Evolutionary conservation across 371 early-diverging fungal genomes (phyloP).

Genomic region (Choanephora cucurbitarum): DNA sequence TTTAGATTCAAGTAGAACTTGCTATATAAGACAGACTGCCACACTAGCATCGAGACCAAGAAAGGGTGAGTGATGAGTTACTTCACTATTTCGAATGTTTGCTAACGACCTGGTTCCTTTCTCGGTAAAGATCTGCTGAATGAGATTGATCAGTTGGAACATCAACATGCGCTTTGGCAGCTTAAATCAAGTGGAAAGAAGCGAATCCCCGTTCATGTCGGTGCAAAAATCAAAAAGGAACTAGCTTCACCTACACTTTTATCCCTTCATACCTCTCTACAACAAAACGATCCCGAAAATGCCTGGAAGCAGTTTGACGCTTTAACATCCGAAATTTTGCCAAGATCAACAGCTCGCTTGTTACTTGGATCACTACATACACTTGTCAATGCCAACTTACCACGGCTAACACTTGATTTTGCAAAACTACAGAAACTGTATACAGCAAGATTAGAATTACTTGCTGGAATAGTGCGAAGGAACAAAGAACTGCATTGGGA

Average conservation of each 20-base stretch:
- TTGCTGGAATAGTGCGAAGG: constrained; percentile 20
- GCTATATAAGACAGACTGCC: constrained; percentile 22
- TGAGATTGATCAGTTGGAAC: constrained; percentile 15
- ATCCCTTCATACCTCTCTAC: constrained; percentile 25
- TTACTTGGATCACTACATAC: constrained; percentile 24
- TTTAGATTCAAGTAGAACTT: constrained; percentile 11
- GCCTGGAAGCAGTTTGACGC: constrained; percentile 37
- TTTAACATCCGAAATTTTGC: constrained; percentile 1
- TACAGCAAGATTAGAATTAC: constrained; percentile 21
- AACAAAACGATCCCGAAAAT: constrained; percentile 14
- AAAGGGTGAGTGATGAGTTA: constrained; percentile 14
- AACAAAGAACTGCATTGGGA: constrained; percentile 16
- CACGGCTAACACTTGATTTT: constrained; percentile 15
- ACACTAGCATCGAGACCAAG: constrained; percentile 10
- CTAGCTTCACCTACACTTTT: constrained; percentile 26
- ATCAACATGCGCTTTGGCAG: constrained; percentile 1
- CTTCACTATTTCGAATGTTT: not conserved
- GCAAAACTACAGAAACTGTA: constrained; percentile 21
- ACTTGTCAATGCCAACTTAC: constrained; percentile 15
- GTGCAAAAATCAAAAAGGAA: constrained; percentile 23
- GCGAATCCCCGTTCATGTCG: constrained; percentile 32
- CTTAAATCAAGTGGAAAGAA: constrained; percentile 19
- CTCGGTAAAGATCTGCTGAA: constrained; percentile 1
- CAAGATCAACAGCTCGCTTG: constrained; percentile 19
- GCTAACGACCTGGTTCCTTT: not conserved